Base-by-base conservation (phyloP, 768 basidiomycete genomes). In the Antrodiella citrinella region DNA sequence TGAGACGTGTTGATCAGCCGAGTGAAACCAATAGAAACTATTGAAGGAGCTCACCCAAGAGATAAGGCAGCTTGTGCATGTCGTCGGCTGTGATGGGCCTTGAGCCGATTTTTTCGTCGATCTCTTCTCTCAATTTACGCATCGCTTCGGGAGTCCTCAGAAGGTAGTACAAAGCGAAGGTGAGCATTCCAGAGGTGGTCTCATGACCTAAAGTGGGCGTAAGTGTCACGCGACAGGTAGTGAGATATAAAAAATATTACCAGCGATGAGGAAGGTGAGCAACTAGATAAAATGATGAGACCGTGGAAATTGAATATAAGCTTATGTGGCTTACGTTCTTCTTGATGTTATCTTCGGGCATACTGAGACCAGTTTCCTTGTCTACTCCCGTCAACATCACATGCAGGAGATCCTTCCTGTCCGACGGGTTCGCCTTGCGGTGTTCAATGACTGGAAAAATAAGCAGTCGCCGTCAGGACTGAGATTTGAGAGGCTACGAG, bases 191-290 rank as follows among this genome's bases (percentile, higher is more conserved):
- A 51, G 68, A 63, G 2, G 64, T 65, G 1, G 69, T 70, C 48
- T 70, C 70, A 48, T 71, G 71, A 1, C 70, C 64, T 63, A 13
- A 7, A 24, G n/a, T n/a, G n/a, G n/a, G n/a, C n/a, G n/a, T n/a
- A 5, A 47, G 44, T 12, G 25, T 26, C 35, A 20, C n/a, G n/a
- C n/a, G n/a, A n/a, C n/a, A n/a, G n/a, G n/a, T n/a, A n/a, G n/a
- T n/a, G n/a, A n/a, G n/a, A n/a, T n/a, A n/a, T n/a, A n/a, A 3
- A n/a, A 21, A 4, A 39, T 22, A 58, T 43, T 49, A 70, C 70
- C 76, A 4, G 76, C 75, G 44, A 76, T 72, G 11, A 77, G 61
- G 66, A 77, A 77, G 1, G 76, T 77, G 12, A 73, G 60, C 4
- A 77, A 61, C 71, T 72, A 39, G 11, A 3, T n/a, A n/a, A n/a